Conservation (phyloP, 352 stramenopile species). For the Phytophthora fragariae region DNA sequence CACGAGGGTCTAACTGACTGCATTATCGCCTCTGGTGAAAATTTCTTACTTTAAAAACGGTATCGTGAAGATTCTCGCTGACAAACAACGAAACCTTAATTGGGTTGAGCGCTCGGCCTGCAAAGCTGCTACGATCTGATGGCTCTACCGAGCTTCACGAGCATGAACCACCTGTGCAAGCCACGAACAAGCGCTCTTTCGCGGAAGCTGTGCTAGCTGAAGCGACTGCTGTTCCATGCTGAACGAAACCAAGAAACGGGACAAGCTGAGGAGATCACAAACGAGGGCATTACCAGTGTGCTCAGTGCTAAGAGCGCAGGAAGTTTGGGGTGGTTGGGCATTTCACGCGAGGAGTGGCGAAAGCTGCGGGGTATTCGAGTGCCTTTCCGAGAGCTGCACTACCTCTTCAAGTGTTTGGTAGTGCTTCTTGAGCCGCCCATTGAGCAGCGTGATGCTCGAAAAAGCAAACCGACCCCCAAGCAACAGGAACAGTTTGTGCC, state of each 20-base stretch:
- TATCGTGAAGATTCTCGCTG: too few relatives aligned
- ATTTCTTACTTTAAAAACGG: too few relatives aligned
- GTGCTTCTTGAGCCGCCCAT: conserved; percentile 65
- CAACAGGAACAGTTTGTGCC: conserved; percentile 62
- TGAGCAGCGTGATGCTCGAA: conserved; percentile 41
- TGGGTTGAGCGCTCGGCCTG: too few relatives aligned
- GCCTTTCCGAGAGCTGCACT: conserved; percentile 75
- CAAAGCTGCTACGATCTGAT: too few relatives aligned
- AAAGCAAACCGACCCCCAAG: conserved; percentile 48
- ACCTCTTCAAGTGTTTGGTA: conserved; percentile 82
- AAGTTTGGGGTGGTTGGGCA: conserved; percentile 68
- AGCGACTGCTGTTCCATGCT: neutral
- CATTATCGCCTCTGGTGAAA: too few relatives aligned
- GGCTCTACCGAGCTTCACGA: too few relatives aligned
- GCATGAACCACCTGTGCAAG: too few relatives aligned
- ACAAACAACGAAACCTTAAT: too few relatives aligned
- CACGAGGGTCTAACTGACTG: too few relatives aligned
- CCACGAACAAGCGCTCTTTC: too few relatives aligned
- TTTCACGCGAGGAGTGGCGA: conserved; percentile 73
- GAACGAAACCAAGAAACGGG: conserved; percentile 44
- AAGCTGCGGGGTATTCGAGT: conserved; percentile 72
- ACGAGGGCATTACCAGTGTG: conserved; percentile 25
- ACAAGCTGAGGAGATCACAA: conserved; percentile 4
- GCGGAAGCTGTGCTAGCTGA: too few relatives aligned
- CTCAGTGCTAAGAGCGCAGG: conserved; percentile 30